Evolutionary conservation across 179 eudicot genomes (phyloP), one percentile per base, ranked within the genome.

Genomic region (Beta corolliflora): DNA sequence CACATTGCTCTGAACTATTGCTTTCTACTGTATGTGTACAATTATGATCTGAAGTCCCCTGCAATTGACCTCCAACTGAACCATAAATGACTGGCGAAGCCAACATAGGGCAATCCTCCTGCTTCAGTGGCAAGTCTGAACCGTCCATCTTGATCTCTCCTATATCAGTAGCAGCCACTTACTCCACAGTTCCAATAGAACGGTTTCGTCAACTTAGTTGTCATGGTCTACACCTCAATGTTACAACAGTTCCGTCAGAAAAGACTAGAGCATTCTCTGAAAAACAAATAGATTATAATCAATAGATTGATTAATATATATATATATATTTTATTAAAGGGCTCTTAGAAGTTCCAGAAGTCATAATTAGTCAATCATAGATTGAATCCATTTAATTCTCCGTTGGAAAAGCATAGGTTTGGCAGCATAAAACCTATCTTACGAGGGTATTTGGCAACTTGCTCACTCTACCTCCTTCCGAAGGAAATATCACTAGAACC

Each of bases 121-220:
- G 80, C 81, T 79, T 84, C 82, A 79, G 41, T 23, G 82, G 84
- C 70, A 74, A 67, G 25, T 87, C 82, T n/a, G 86, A 81, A 78
- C 81, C 81, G 41, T 77, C 79, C 66, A 54, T 68, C 70, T 80
- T 81, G 63, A 36, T 78, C 55, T 80, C 80, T 36, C 50, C 74
- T 75, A 69, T 8, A 66, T 79, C 78, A 61, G 75, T 48, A 65
- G 61, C 45, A 66, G 78, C 21, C 71, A 73, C 77, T 55, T 29
- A 58, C 63, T 61, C 79, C 55, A 58, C 79, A 79, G 78, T 61
- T 69, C 67, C 85, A 61, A 68, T 18, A 36, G 50, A 55, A 75
- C 79, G 1, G 41, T 36, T 36, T 36, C 1, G 41, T 36, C 53
- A 82, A 58, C 36, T 71, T 71, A 44, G 50, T 11, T 46, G 23